Base-by-base conservation (phyloP, 78 protist species). In the Dictyostelium firmibasis region DNA sequence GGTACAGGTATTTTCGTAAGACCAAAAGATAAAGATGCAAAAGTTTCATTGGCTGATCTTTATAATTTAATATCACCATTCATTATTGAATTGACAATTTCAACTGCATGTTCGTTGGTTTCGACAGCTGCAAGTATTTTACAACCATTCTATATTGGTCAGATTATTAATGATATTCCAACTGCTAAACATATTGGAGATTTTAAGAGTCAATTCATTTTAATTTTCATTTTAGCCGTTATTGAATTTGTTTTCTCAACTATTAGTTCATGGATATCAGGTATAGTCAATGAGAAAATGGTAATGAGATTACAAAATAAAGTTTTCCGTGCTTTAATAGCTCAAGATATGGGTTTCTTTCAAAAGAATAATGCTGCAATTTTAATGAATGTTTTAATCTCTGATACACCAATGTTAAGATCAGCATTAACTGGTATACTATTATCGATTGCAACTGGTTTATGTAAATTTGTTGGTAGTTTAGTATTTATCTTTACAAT, bases 281-380 rank as follows among this genome's bases (percentile, higher is more conserved):
- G 94, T 89, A 89, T 89, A 4, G 94, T 81, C 6, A 89, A 81
- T 89, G 94, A 89, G 47, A n/a, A 43, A 10, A 89, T 89, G 94
- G 36, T 81, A 20, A 81, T 89, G 86, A 89, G 84, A 38, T 41
- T 88, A 29, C 93, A 88, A 88, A 62, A 35, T 72, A 88, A 88
- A 79, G 70, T 88, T 7, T 86, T 86, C 41, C 57, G 35, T 53
- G 86, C 93, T 25, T 31, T 88, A 9, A 88, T 88, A 69, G 85
- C 81, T n/a, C 93, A 88, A 36, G 93, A 88, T 27, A 88, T 88
- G 93, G 86, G 93, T 9, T 88, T 88, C 86, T 88, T 88, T 69
- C 85, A 79, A 38, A 88, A 67, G 81, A 88, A 88, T 36, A 88
- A 88, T 67, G 60, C 93, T 18, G 81, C 83, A 6, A 75, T 74